Evolutionary conservation across 345 rosid genomes (phyloP).

Genomic region (Acer yangbiense): DNA sequence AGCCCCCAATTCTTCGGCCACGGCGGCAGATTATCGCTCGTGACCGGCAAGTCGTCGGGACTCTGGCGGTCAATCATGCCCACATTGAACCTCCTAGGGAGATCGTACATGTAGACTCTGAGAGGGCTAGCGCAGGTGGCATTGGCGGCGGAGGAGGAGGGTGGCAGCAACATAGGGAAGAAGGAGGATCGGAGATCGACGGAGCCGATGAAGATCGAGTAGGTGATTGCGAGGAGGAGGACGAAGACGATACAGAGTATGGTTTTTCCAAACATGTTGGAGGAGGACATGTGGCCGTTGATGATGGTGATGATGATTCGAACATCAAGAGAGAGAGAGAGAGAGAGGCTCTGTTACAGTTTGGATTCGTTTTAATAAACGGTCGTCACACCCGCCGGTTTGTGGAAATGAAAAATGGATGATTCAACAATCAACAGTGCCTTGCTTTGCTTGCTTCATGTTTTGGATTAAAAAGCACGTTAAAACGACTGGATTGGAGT

Average conservation of each 20-base stretch:
- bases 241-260: constrained; percentile 35
- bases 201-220: constrained; percentile 54
- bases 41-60: constrained; percentile 52
- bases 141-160: constrained; percentile 27
- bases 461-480: not conserved
- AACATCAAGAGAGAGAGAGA: not conserved
- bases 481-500: not conserved
- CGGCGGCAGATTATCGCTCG: constrained; percentile 57
- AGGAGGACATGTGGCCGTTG: constrained; percentile 3
- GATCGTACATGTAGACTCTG: constrained; percentile 89
- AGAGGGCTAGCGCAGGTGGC: constrained; percentile 39
- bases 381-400: not conserved
- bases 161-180: constrained; percentile 55
- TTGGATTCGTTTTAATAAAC: not conserved
- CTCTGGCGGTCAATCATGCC: constrained; percentile 65
- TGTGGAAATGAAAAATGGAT: not conserved
- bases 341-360: not conserved
- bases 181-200: constrained; percentile 60
- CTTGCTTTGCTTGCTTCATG: not conserved
- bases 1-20: constrained; percentile 74
- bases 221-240: constrained; percentile 47
- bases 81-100: constrained; percentile 77
- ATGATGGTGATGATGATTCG: not conserved
- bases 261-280: constrained; percentile 51
- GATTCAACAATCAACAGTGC: not conserved